Evolutionary conservation across 2,329 filamentous ascomycete species (phyloP).

Genomic region (Grosmannia huntii): DNA sequence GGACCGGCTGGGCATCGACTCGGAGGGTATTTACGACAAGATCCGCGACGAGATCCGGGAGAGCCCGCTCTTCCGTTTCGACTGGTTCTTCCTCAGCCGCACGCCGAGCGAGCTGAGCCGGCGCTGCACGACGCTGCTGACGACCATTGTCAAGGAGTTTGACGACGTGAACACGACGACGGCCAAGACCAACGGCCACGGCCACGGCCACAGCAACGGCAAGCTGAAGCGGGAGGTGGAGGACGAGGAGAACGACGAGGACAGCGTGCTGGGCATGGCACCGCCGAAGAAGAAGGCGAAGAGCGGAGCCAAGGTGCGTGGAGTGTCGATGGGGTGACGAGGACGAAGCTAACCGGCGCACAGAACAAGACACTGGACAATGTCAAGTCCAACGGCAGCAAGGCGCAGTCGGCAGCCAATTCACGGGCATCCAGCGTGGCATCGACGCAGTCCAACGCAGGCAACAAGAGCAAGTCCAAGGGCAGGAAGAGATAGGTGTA

Average conservation of each 20-base stretch:
- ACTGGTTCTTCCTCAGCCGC: slow-evolving; percentile 97
- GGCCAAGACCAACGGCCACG: slow-evolving; percentile 17
- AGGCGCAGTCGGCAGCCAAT: slow-evolving; percentile 60
- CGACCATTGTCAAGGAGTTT: slow-evolving; percentile 90
- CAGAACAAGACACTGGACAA: slow-evolving; percentile 91
- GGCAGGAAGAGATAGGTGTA: slow-evolving; percentile 6
- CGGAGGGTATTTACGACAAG: slow-evolving; percentile 78
- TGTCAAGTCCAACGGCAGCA: slow-evolving; percentile 37
- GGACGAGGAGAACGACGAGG: slow-evolving; percentile 76
- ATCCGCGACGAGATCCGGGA: slow-evolving; percentile 97
- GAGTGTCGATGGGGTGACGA: background rate
- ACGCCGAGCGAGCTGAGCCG: slow-evolving; percentile 87
- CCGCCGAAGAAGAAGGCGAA: slow-evolving; percentile 94
- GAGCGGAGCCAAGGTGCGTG: slow-evolving; percentile 62
- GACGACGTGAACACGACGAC: slow-evolving; percentile 46
- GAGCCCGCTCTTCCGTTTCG: slow-evolving; percentile 88
- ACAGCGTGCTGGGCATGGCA: slow-evolving; percentile 57
- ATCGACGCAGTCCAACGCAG: slow-evolving; percentile 50
- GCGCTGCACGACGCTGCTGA: slow-evolving; percentile 85
- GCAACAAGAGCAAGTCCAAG: slow-evolving; percentile 18
- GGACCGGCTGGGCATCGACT: slow-evolving; percentile 84
- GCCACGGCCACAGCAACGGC: slow-evolving; percentile 38
- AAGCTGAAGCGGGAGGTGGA: slow-evolving; percentile 62
- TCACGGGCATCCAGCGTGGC: slow-evolving; percentile 82
- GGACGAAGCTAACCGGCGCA: background rate